Evolutionary conservation across 2,329 filamentous ascomycete genomes (phyloP).

Genomic region (Chaetomium sp.): DNA sequence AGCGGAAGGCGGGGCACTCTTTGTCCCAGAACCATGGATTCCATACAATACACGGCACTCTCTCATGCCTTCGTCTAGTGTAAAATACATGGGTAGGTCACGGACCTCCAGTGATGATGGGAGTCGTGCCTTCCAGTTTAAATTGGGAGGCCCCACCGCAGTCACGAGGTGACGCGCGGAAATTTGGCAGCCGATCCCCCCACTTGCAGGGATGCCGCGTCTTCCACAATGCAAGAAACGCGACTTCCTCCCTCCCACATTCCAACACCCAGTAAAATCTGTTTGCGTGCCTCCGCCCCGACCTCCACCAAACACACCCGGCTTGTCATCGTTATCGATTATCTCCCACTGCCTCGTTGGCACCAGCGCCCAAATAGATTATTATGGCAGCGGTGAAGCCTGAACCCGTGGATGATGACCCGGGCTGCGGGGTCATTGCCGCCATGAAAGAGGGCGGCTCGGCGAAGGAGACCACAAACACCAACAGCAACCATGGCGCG

Average conservation of each 20-base stretch:
- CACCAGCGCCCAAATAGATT: too few species aligned
- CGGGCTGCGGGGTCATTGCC: background rate
- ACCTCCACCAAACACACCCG: too few species aligned
- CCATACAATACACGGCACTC: too few species aligned
- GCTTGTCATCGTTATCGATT: too few species aligned
- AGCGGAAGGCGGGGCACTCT: too few species aligned
- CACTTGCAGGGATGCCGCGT: conserved; percentile 6
- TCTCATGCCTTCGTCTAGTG: too few species aligned
- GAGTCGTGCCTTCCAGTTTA: background rate
- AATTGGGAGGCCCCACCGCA: background rate
- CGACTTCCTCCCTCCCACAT: background rate
- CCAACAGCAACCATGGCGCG: background rate
- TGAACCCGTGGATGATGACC: conserved; percentile 8
- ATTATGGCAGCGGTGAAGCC: conserved; percentile 9
- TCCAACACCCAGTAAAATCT: background rate
- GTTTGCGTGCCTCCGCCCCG: background rate
- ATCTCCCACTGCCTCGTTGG: too few species aligned
- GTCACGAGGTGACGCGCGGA: conserved; percentile 7
- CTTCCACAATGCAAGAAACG: background rate
- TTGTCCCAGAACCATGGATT: too few species aligned
- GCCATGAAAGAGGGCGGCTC: background rate
- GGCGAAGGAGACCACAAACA: background rate
- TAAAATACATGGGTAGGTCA: too few species aligned
- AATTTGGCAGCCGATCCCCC: background rate
- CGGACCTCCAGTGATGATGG: background rate